Conservation (phyloP, 2,329 filamentous ascomycete species). For the Sporothrix brunneoviolacea region DNA sequence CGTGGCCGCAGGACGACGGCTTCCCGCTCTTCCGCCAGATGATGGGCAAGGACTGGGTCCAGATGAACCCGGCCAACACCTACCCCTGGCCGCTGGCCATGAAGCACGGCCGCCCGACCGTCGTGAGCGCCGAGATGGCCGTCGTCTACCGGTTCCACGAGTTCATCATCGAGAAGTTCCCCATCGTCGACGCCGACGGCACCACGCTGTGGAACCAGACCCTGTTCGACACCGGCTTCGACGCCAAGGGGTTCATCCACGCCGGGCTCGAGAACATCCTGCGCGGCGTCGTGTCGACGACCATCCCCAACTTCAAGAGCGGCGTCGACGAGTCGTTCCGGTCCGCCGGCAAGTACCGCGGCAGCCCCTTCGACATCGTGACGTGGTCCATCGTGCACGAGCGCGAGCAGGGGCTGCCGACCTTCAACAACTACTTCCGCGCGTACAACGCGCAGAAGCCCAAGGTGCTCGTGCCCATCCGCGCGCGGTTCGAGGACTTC, state of each 20-base stretch:
- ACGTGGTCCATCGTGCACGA: conserved; percentile 18
- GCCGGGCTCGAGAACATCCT: conserved; percentile 18
- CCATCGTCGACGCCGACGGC: conserved; percentile 14
- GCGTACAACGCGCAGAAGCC: conserved; percentile 17
- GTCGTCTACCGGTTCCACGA: conserved; percentile 19
- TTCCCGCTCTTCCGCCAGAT: conserved; percentile 17
- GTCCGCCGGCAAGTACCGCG: conserved; percentile 15
- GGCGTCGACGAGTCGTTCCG: conserved; percentile 17
- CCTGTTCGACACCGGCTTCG: conserved; percentile 16
- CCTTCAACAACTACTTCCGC: conserved; percentile 17
- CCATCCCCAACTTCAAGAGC: conserved; percentile 19
- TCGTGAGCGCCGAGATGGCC: conserved; percentile 16
- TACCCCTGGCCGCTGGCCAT: conserved; percentile 16
- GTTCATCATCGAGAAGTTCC: conserved; percentile 15
- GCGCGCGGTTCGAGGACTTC: conserved; percentile 14
- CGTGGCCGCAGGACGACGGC: conserved; percentile 17
- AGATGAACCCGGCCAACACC: conserved; percentile 17
- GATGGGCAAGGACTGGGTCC: conserved; percentile 12
- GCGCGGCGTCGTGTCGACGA: conserved; percentile 13
- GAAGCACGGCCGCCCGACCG: conserved; percentile 13
- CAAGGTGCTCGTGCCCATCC: conserved; percentile 13
- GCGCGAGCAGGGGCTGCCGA: conserved; percentile 17
- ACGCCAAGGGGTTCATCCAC: conserved; percentile 15
- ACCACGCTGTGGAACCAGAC: conserved; percentile 14
- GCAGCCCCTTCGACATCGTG: conserved; percentile 17